These are phyloP conservation scores for Athelia sp. DNA, from an alignment of 1,284 basidiomycete genomes.

Conservation along the genomic window DNA sequence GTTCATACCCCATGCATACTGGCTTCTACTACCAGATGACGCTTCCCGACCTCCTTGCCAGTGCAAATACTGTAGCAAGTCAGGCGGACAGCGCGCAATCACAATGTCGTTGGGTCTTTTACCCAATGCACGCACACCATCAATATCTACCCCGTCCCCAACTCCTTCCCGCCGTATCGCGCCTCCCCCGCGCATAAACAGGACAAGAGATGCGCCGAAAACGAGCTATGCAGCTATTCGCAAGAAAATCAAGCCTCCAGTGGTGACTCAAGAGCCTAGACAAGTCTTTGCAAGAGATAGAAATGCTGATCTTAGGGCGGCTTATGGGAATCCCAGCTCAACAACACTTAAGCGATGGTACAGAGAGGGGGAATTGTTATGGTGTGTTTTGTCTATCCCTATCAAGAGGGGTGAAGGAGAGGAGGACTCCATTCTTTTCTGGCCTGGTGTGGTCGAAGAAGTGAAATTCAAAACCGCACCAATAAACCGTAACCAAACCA, in stretches of 20 bases:
- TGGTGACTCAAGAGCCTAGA: slow-evolving; percentile 36
- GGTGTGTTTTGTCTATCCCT: slow-evolving; percentile 56
- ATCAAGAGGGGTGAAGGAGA: slow-evolving; percentile 36
- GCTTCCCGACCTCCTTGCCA: slow-evolving; percentile 47
- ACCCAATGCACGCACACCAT: not conserved
- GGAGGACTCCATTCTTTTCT: slow-evolving; percentile 50
- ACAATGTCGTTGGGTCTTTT: slow-evolving; percentile 45
- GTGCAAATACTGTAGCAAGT: slow-evolving; percentile 77
- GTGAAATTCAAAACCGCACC: slow-evolving; percentile 39
- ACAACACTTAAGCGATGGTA: slow-evolving; percentile 49
- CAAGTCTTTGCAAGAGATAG: slow-evolving; percentile 52
- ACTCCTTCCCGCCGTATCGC: slow-evolving; percentile 7
- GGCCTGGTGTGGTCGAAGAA: slow-evolving; percentile 70
- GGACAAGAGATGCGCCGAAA: slow-evolving; percentile 16
- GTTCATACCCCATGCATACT: slow-evolving; percentile 76
- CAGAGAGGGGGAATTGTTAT: slow-evolving; percentile 67
- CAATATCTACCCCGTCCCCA: not conserved
- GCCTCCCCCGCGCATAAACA: slow-evolving; percentile 12
- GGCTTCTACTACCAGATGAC: slow-evolving; percentile 60
- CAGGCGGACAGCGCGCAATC: slow-evolving; percentile 57
- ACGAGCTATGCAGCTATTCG: slow-evolving; percentile 53
- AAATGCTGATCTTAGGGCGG: slow-evolving; percentile 51
- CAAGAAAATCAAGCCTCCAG: slow-evolving; percentile 35
- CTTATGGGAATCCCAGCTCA: slow-evolving; percentile 32
- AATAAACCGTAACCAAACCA: not conserved